phyloP scores from a whole-genome alignment of 2,329 filamentous ascomycete species.

The Pseudocercospora musae region DNA sequence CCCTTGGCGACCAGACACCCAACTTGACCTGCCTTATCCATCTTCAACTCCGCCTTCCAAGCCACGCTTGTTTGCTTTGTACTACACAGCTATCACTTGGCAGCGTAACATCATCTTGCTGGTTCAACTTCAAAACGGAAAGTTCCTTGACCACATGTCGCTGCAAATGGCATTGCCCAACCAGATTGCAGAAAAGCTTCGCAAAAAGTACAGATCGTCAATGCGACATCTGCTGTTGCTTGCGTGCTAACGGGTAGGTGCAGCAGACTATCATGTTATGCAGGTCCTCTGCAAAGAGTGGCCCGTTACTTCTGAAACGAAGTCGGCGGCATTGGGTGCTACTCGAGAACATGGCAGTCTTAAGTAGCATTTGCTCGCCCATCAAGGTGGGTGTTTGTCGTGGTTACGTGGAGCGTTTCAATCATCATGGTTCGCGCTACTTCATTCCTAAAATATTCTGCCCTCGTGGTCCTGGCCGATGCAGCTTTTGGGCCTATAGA shows the following conservation, averaged over 20 bases:
- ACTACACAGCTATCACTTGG: constrained; percentile 12
- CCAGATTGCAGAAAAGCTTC: background rate
- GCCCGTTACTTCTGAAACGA: background rate
- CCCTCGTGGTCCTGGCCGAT: constrained; percentile 5
- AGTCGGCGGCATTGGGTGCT: background rate
- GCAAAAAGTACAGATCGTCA: background rate
- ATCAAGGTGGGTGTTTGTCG: constrained; percentile 9
- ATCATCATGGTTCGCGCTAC: constrained; percentile 11
- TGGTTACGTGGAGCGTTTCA: background rate
- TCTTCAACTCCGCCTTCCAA: constrained; percentile 3
- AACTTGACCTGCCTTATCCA: background rate
- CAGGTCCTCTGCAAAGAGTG: constrained; percentile 7
- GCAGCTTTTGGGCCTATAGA: constrained; percentile 9
- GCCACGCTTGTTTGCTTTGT: constrained; percentile 11
- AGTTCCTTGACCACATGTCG: background rate
- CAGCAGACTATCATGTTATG: constrained; percentile 4
- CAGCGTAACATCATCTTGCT: constrained; percentile 10
- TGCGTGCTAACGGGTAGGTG: background rate
- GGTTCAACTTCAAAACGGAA: background rate
- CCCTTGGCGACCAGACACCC: background rate
- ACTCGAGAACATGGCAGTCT: background rate
- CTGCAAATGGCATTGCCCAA: background rate
- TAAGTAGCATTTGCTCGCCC: constrained; percentile 7
- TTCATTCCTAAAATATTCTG: constrained; percentile 5
- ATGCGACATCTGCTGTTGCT: background rate